A percentile compares a stretch with the other conserved stretches of the same genome.
These are phyloP conservation scores for Parachlorella kessleri DNA, from an alignment of 139 green algal genomes.

Conservation along the genomic window DNA sequence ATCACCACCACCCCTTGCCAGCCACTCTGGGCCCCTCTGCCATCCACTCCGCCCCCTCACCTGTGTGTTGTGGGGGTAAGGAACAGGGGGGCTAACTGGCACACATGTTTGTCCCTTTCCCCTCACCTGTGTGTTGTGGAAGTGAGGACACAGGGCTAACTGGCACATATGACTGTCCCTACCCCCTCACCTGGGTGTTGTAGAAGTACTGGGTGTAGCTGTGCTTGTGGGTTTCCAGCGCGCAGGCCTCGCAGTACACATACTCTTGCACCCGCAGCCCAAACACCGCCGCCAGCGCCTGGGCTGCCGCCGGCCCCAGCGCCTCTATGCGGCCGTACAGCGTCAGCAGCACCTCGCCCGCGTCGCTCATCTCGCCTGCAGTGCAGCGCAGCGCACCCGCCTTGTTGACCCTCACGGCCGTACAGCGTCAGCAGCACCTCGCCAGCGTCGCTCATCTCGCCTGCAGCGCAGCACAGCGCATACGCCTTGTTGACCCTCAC, in stretches of 20 bases:
- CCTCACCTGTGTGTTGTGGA: background rate
- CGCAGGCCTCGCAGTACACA: background rate
- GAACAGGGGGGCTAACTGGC: no score
- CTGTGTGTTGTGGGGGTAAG: no score
- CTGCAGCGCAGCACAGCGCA: background rate
- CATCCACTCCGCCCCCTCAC: no score
- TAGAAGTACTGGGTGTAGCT: constrained; percentile 12
- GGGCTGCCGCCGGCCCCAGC: no score
- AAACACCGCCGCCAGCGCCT: background rate
- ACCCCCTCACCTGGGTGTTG: no score
- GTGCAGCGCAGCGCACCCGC: no score
- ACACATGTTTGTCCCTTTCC: background rate
- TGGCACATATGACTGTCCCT: no score
- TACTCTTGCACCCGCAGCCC: background rate
- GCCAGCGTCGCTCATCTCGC: constrained; percentile 28
- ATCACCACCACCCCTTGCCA: no score
- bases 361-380: constrained; percentile 16
- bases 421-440: constrained; percentile 34
- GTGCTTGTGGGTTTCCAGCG: background rate
- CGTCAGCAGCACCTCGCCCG: constrained; percentile 18
- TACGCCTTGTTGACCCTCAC: no score
- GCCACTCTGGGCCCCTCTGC: no score
- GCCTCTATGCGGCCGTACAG: constrained; percentile 6
- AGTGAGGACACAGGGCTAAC: no score
- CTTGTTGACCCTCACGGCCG: no score